Percentiles rank a stretch among this genome's conserved stretches.
phyloP scores from a whole-genome alignment of 2,329 filamentous ascomycete genomes.

The Fusarium transvaalense region DNA sequence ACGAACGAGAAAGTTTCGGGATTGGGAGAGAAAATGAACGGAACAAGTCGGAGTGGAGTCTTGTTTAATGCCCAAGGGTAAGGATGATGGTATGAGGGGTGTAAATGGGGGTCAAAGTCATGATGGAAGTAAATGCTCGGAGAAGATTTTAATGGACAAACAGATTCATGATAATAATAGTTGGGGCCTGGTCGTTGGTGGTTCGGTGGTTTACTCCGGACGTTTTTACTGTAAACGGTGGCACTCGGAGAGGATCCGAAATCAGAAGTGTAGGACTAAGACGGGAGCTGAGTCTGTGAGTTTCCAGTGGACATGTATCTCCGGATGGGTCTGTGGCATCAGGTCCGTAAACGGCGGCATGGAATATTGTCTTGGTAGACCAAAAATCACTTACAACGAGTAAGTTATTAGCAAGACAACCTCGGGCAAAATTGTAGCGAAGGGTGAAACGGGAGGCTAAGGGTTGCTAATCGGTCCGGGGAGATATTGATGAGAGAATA shows the following conservation, averaged over 20 bases:
- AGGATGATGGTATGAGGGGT: constrained; percentile 23
- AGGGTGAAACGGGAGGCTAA: constrained; percentile 30
- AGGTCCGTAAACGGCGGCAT: constrained; percentile 24
- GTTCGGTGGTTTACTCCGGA: constrained; percentile 26
- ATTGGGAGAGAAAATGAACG: constrained; percentile 20
- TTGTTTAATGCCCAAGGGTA: not conserved
- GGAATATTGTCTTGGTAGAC: not conserved
- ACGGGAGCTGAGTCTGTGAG: constrained; percentile 1
- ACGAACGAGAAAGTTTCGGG: constrained; percentile 32
- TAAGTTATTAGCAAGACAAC: not conserved
- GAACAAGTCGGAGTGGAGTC: constrained; percentile 35
- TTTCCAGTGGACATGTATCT: constrained; percentile 33
- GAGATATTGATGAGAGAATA: constrained; percentile 11
- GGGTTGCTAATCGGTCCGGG: constrained; percentile 38
- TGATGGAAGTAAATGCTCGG: constrained; percentile 17
- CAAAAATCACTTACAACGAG: not conserved
- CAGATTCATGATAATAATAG: constrained; percentile 29
- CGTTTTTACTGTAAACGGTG: not conserved
- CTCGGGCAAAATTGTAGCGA: constrained; percentile 27
- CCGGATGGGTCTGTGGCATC: constrained; percentile 18
- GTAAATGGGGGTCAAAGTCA: constrained; percentile 18
- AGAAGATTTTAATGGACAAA: constrained; percentile 27
- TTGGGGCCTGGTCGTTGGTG: constrained; percentile 15
- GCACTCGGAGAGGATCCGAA: constrained; percentile 32
- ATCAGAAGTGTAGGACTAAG: constrained; percentile 23